Conservation (phyloP, 176 grass and related monocot species). For the Chrysopogon serrulatus region DNA sequence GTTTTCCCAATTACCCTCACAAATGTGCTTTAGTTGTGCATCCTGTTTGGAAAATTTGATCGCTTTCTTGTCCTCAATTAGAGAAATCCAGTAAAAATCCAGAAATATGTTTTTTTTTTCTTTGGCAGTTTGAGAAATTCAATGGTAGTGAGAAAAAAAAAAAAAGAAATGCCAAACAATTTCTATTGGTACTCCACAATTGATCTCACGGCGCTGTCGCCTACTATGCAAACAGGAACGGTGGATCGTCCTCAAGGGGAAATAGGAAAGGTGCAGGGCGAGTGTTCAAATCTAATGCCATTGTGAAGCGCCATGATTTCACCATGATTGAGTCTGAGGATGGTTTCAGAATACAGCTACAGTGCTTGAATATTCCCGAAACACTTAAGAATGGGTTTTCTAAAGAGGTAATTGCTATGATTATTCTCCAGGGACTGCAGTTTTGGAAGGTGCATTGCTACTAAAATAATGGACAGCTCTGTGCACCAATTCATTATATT, state of each 20-base stretch:
- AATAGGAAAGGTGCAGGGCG: slow-evolving; percentile 6
- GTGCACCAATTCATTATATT: background rate
- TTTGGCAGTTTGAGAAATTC: background rate
- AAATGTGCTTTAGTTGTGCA: background rate
- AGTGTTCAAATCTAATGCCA: slow-evolving; percentile 4
- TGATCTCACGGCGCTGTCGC: slow-evolving; percentile 5
- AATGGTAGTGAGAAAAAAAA: no score
- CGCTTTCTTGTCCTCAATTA: background rate
- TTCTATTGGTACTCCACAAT: background rate
- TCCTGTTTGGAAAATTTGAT: background rate
- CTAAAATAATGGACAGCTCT: background rate
- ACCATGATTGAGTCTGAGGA: slow-evolving; percentile 10
- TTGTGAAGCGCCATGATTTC: background rate
- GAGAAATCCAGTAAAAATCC: background rate
- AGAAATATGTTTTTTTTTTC: background rate
- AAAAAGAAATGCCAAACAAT: background rate
- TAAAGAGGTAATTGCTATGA: slow-evolving; percentile 8
- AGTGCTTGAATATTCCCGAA: background rate
- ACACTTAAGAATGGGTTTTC: slow-evolving; percentile 23
- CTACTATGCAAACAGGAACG: slow-evolving; percentile 9
- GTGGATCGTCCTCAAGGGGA: background rate
- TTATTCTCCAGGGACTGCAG: background rate
- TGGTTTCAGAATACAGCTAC: no score
- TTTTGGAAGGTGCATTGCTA: background rate
- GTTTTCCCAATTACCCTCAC: background rate